Evolutionary conservation across 805 yeast genomes (phyloP).

Genomic region (Kodamaea kaohsiungensis): DNA sequence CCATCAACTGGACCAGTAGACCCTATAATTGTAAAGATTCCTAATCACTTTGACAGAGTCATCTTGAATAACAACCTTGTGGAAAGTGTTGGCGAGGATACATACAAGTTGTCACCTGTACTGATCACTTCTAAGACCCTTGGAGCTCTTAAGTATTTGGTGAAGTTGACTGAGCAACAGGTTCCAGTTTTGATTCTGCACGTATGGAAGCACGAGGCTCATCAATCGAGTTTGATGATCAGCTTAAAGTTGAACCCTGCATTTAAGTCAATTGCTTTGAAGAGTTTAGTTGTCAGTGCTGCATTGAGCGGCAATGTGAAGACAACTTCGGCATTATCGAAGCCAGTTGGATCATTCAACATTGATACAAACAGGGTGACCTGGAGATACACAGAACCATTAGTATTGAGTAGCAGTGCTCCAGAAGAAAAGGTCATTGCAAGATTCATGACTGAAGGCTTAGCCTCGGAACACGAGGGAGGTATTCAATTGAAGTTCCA

Average conservation of each 20-base stretch:
- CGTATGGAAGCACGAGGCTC: constrained; percentile 85
- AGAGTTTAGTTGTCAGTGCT: constrained; percentile 63
- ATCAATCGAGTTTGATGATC: constrained; percentile 83
- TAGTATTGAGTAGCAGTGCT: constrained; percentile 30
- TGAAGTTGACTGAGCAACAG: constrained; percentile 40
- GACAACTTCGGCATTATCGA: constrained; percentile 75
- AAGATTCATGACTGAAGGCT: constrained; percentile 75
- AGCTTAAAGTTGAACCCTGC: constrained; percentile 58
- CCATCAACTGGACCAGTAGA: constrained; percentile 14
- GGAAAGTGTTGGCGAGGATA: constrained; percentile 25
- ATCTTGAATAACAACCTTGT: constrained; percentile 43
- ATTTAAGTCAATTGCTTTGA: constrained; percentile 42
- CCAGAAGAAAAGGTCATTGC: constrained; percentile 75
- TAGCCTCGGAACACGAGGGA: constrained; percentile 67
- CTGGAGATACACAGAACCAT: constrained; percentile 63
- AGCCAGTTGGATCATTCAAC: constrained; percentile 90
- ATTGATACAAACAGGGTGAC: constrained; percentile 83
- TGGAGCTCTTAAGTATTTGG: constrained; percentile 79
- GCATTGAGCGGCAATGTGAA: constrained; percentile 59
- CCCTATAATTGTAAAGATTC: constrained; percentile 40
- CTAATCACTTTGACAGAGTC: constrained; percentile 51
- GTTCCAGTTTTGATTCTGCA: constrained; percentile 78
- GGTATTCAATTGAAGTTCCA: constrained; percentile 73
- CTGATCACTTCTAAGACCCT: constrained; percentile 63
- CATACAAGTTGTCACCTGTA: constrained; percentile 47